phyloP scores from a whole-genome alignment of 1,139 yeast genomes.

The Tardiomyces blankii region DNA sequence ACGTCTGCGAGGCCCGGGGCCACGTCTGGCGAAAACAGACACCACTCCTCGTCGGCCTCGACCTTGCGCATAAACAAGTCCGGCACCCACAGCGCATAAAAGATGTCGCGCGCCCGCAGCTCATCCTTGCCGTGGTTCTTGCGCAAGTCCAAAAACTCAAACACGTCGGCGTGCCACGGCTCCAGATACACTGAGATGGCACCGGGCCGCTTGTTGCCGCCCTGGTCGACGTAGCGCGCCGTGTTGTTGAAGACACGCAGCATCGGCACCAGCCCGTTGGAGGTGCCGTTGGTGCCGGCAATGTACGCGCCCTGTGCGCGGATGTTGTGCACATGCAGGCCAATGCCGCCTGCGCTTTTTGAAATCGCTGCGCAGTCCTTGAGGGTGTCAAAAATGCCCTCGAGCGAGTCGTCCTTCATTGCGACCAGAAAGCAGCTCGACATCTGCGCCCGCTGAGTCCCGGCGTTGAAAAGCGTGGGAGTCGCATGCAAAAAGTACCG shows the following conservation, averaged over 20 bases:
- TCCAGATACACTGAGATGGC: constrained; percentile 73
- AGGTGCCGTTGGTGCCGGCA: constrained; percentile 66
- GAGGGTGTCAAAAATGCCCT: constrained; percentile 69
- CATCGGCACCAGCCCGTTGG: constrained; percentile 77
- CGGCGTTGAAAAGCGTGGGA: constrained; percentile 74
- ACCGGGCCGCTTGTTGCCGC: constrained; percentile 81
- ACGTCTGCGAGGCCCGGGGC: constrained; percentile 65
- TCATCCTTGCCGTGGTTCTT: constrained; percentile 81
- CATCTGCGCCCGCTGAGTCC: constrained; percentile 63
- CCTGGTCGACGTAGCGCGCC: constrained; percentile 82
- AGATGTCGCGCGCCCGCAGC: constrained; percentile 68
- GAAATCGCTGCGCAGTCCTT: constrained; percentile 69
- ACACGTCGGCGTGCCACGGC: constrained; percentile 79
- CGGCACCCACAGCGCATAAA: constrained; percentile 77
- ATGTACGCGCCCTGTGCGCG: constrained; percentile 63
- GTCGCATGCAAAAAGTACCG: constrained; percentile 71
- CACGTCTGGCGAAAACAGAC: constrained; percentile 65
- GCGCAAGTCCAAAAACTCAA: constrained; percentile 60
- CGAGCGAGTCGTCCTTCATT: constrained; percentile 71
- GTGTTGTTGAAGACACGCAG: constrained; percentile 72
- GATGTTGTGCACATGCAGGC: constrained; percentile 66
- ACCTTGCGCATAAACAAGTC: constrained; percentile 76
- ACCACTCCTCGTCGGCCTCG: constrained; percentile 58
- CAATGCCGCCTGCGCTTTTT: constrained; percentile 78
- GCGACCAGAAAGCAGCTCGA: constrained; percentile 74